These are phyloP conservation scores for Leccinum disarticulatum DNA, from an alignment of 768 basidiomycete genomes.

Conservation along the genomic window DNA sequence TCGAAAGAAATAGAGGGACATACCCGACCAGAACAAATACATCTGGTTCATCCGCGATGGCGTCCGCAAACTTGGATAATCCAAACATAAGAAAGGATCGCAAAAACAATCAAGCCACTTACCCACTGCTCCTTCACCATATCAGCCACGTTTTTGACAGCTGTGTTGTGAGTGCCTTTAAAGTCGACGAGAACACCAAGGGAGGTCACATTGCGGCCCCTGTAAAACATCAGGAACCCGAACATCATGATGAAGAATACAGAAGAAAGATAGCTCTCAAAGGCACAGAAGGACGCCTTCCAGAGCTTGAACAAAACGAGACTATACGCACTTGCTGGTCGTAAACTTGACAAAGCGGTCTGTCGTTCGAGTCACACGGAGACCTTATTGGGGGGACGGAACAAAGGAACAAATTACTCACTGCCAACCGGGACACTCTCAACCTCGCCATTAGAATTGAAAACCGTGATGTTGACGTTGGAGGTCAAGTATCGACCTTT, in stretches of 20 bases:
- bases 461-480: conserved; percentile 68
- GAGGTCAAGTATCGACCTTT: conserved; percentile 78
- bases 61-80: conserved; percentile 61
- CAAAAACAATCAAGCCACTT: conserved; percentile 9
- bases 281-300: neutral
- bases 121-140: conserved; percentile 86
- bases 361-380: conserved; percentile 27
- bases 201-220: conserved; percentile 73
- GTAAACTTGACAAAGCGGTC: conserved; percentile 70
- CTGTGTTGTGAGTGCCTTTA: conserved; percentile 51
- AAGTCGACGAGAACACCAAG: conserved; percentile 82
- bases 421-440: conserved; percentile 47
- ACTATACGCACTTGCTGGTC: conserved; percentile 57
- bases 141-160: conserved; percentile 66
- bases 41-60: conserved; percentile 79
- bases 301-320: neutral
- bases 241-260: neutral
- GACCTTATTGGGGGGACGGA: conserved; percentile 31
- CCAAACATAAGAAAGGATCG: neutral
- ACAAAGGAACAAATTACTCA: conserved; percentile 16
- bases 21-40: conserved; percentile 74
- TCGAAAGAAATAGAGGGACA: conserved; percentile 15
- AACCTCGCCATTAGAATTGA: conserved; percentile 35
- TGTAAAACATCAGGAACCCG: conserved; percentile 14
- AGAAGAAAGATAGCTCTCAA: neutral